Conservation (phyloP, 441 rosid genomes). For the Gossypium lobatum region DNA sequence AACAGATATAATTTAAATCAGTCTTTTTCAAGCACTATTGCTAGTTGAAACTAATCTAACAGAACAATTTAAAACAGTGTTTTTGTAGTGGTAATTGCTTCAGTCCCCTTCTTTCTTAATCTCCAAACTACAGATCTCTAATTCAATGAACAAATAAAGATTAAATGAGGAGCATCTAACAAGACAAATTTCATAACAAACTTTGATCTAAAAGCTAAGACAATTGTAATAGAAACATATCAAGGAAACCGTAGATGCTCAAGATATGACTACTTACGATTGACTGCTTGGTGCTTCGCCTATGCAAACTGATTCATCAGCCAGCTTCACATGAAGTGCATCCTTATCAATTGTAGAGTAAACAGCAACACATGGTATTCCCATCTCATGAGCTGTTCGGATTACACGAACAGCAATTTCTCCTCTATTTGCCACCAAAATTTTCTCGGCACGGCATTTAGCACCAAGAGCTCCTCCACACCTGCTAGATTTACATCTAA, state of each 20-base stretch:
- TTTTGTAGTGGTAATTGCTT: not conserved
- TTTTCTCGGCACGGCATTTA: conserved; percentile 65
- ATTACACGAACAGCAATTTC: conserved; percentile 94
- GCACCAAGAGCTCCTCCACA: conserved; percentile 53
- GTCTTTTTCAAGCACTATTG: not conserved
- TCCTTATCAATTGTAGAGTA: conserved; percentile 96
- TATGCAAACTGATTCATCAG: conserved; percentile 91
- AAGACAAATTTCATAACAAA: not conserved
- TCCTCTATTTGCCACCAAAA: conserved; percentile 87
- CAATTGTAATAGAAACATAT: not conserved
- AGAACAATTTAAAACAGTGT: not conserved
- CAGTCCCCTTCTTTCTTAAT: not conserved
- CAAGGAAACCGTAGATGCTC: conserved; percentile 5
- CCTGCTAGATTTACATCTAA: conserved; percentile 30
- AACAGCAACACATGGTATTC: conserved; percentile 94
- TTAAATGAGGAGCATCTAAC: not conserved
- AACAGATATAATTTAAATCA: not conserved
- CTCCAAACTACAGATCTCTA: not conserved
- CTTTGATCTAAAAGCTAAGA: not conserved
- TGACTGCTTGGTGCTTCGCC: conserved; percentile 98
- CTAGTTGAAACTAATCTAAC: not conserved
- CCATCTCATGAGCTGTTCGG: conserved; percentile 91
- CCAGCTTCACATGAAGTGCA: conserved; percentile 89
- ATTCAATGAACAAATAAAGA: not conserved
- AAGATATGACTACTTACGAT: conserved; percentile 48